A percentile compares a stretch with the other conserved stretches of the same genome.
Evolutionary conservation across 1,284 basidiomycete genomes (phyloP).

Genomic region (Heimioporus retisporus): DNA sequence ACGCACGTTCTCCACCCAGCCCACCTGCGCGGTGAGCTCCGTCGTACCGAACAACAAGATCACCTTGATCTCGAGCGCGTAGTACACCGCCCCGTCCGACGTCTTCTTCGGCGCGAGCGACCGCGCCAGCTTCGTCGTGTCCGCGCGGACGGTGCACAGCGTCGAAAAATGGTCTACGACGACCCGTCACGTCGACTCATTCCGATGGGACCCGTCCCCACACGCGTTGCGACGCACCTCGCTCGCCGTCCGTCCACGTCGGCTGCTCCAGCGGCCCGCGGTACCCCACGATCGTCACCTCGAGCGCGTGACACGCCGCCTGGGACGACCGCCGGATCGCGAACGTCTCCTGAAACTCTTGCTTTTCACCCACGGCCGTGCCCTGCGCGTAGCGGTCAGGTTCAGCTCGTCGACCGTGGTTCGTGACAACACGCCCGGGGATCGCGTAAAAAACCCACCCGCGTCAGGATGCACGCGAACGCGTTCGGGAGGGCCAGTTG

Average conservation of each 20-base stretch:
- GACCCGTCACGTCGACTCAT: too few relatives aligned
- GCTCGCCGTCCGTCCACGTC: constrained; percentile 37
- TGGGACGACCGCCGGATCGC: constrained; percentile 36
- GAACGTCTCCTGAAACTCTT: constrained; percentile 43
- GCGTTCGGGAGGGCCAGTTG: constrained; percentile 32
- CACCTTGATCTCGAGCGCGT: constrained; percentile 47
- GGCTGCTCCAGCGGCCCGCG: constrained; percentile 33
- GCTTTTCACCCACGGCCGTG: constrained; percentile 29
- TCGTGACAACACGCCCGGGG: too few relatives aligned
- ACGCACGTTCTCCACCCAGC: constrained; percentile 56
- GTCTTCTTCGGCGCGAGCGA: constrained; percentile 27
- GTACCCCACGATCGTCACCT: constrained; percentile 40
- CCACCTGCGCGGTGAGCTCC: constrained; percentile 56
- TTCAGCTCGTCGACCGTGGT: too few relatives aligned
- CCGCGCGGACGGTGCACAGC: constrained; percentile 51
- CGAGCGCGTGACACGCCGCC: constrained; percentile 30
- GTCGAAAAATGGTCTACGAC: constrained; percentile 49
- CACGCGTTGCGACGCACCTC: constrained; percentile 29
- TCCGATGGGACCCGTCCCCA: too few relatives aligned
- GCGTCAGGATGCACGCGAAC: constrained; percentile 44
- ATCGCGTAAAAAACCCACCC: constrained; percentile 30
- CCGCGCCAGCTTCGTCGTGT: constrained; percentile 44
- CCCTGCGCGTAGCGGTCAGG: too few relatives aligned
- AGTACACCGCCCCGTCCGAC: constrained; percentile 41
- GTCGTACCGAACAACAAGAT: constrained; percentile 58